These are phyloP conservation scores for Lactarius hatsudake DNA, from an alignment of 768 basidiomycete genomes.

Conservation along the genomic window DNA sequence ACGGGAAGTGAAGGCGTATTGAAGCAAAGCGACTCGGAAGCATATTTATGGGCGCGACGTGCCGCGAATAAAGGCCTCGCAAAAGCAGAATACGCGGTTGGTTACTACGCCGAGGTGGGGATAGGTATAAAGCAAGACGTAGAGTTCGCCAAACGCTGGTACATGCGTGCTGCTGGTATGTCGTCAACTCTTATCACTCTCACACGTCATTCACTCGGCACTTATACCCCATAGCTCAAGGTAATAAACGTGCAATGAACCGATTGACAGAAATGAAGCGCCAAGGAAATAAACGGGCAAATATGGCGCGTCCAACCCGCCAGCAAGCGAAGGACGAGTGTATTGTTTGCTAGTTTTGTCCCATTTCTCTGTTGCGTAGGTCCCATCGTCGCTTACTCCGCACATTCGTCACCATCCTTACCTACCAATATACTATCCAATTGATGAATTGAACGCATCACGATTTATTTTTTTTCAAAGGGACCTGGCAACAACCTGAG, in stretches of 20 bases:
- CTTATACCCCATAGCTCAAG: slow-evolving; percentile 63
- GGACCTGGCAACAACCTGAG: too few species aligned
- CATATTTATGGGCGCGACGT: slow-evolving; percentile 96
- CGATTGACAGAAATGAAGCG: slow-evolving; percentile 95
- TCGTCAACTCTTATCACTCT: slow-evolving; percentile 8
- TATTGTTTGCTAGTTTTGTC: slow-evolving; percentile 52
- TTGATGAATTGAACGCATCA: neutral
- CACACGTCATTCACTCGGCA: neutral
- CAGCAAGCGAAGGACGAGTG: slow-evolving; percentile 95
- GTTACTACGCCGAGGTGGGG: slow-evolving; percentile 96
- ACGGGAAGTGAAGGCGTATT: slow-evolving; percentile 93
- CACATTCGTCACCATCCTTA: neutral
- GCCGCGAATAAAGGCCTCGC: slow-evolving; percentile 95
- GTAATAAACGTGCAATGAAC: slow-evolving; percentile 97
- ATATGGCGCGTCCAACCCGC: slow-evolving; percentile 82
- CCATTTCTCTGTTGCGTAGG: neutral
- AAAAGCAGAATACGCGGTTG: slow-evolving; percentile 98
- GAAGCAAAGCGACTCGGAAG: slow-evolving; percentile 97
- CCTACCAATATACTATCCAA: neutral
- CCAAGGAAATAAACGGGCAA: slow-evolving; percentile 73
- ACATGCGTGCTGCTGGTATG: slow-evolving; percentile 96
- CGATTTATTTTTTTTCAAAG: too few species aligned
- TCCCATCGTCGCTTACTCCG: neutral
- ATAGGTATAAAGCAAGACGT: slow-evolving; percentile 96
- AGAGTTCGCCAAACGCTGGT: slow-evolving; percentile 97